phyloP scores from a whole-genome alignment of 1,284 basidiomycete genomes.

The Apiotrichum veenhuisii region DNA sequence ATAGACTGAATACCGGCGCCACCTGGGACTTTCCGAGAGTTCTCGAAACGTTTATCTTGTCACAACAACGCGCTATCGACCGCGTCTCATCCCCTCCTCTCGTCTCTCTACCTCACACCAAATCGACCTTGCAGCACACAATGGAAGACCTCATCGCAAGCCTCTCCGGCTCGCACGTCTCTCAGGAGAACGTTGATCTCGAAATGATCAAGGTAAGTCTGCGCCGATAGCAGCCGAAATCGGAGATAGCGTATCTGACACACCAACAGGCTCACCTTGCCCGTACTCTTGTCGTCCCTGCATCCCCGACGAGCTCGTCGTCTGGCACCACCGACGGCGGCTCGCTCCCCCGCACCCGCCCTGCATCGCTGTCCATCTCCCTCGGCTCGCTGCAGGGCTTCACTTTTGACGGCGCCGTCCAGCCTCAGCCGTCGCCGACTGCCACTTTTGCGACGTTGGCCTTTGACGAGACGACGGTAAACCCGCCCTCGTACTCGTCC shows the following conservation, averaged over 20 bases:
- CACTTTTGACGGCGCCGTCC: background rate
- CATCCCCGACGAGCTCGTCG: slow-evolving; percentile 7
- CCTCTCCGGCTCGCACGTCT: slow-evolving; percentile 39
- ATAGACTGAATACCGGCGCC: too few species aligned
- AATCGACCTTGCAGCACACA: slow-evolving; percentile 1
- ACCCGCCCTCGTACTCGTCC: background rate
- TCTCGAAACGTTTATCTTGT: too few species aligned
- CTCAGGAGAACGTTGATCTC: slow-evolving; percentile 42
- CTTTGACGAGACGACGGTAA: background rate
- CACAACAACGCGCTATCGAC: too few species aligned
- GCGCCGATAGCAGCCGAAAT: background rate
- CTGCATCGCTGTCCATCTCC: background rate
- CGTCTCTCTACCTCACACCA: background rate
- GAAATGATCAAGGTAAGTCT: slow-evolving; percentile 41
- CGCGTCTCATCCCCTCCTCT: too few species aligned
- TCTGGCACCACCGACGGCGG: background rate
- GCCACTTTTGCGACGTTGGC: background rate
- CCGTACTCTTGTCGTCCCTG: slow-evolving; percentile 17
- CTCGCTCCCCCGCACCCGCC: slow-evolving; percentile 6
- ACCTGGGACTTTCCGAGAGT: too few species aligned
- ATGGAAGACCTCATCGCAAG: slow-evolving; percentile 49
- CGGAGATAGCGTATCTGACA: background rate
- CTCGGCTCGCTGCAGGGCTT: slow-evolving; percentile 1
- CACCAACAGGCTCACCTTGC: slow-evolving; percentile 13
- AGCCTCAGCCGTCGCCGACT: slow-evolving; percentile 12